Percentiles rank a stretch among this genome's conserved stretches.
Evolutionary conservation across 2,329 filamentous ascomycete species (phyloP).

Genomic region (Lachnellula subtilissima): DNA sequence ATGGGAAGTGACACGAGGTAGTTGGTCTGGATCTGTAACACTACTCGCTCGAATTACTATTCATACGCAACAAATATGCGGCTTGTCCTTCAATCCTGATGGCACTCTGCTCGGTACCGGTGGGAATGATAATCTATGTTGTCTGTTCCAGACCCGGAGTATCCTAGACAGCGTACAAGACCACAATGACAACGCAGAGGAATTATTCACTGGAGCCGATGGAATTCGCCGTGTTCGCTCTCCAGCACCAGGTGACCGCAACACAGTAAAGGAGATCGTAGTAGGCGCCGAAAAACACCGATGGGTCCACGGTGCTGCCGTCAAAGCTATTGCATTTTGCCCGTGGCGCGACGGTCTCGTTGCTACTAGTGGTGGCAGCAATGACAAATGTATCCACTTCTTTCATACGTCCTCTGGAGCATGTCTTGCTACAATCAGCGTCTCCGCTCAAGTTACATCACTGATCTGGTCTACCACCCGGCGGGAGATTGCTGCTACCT

Average conservation of each 20-base stretch:
- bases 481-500: constrained; percentile 86
- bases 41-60: constrained; percentile 71
- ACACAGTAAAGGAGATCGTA: constrained; percentile 42
- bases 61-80: constrained; percentile 88
- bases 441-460: constrained; percentile 88
- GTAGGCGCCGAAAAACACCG: constrained; percentile 60
- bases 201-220: constrained; percentile 18
- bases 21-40: constrained; percentile 74
- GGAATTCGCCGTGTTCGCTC: constrained; percentile 29
- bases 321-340: constrained; percentile 96
- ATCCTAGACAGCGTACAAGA: constrained; percentile 15
- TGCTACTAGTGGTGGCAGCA: constrained; percentile 87
- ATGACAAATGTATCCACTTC: constrained; percentile 94
- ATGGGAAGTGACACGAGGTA: constrained; percentile 57
- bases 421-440: constrained; percentile 82
- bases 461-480: constrained; percentile 84
- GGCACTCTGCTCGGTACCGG: constrained; percentile 78
- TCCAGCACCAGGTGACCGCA: constrained; percentile 29
- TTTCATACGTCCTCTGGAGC: constrained; percentile 82
- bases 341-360: constrained; percentile 86
- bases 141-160: constrained; percentile 59
- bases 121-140: constrained; percentile 87
- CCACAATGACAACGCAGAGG: constrained; percentile 11
- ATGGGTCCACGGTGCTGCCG: constrained; percentile 77
- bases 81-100: constrained; percentile 78